Evolutionary conservation across 1,284 basidiomycete genomes (phyloP), one percentile per base, ranked within the genome.

Genomic region (Ceratobasidium theobromae): DNA sequence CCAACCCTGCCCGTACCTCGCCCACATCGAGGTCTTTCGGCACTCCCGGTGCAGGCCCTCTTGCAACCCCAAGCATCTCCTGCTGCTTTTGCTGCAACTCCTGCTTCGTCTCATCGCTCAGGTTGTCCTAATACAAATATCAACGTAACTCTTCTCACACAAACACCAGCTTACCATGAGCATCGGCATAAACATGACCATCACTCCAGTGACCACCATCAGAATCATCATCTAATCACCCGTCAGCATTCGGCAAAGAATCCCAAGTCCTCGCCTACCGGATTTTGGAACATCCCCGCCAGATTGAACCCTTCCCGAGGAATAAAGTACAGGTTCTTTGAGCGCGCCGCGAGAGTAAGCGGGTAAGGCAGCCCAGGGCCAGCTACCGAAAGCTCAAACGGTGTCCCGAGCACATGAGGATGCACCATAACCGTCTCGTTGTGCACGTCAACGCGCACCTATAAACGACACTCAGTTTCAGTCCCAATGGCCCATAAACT

Each of bases 201-300:
- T 60, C 46, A 46, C 55, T 12, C 55, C 66, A 3, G 66, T 62
- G 0, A 55, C 46, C 3, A 27, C 49, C 66, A 67, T 67, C 32
- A 67, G 18, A 14, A 67, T 45, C 66, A 67, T 67, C 66, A 67
- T 67, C 43, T 62, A 46, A 40, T 21, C 57, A 6, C 46, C 21
- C n/a, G 32, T 62, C 46, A 62, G 46, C 16, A 8, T 6, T 46
- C 18, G 23, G 33, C 43, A 28, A 27, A 40, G 49, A 38, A 43
- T 5, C 40, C 46, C 25, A 14, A 30, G 25, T 43, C 12, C 14
- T 12, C 33, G n/a, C 58, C 23, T 41, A 64, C 58, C 58, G 66
- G 66, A 33, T 67, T 67, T 48, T 53, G 57, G 48, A 67, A 54
- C 66, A 67, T 67, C 16, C 66, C 66, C 32, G 53, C 53, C 41